These are phyloP conservation scores for Orbilia brochopaga DNA, from an alignment of 2,329 filamentous ascomycete genomes.

Conservation along the genomic window DNA sequence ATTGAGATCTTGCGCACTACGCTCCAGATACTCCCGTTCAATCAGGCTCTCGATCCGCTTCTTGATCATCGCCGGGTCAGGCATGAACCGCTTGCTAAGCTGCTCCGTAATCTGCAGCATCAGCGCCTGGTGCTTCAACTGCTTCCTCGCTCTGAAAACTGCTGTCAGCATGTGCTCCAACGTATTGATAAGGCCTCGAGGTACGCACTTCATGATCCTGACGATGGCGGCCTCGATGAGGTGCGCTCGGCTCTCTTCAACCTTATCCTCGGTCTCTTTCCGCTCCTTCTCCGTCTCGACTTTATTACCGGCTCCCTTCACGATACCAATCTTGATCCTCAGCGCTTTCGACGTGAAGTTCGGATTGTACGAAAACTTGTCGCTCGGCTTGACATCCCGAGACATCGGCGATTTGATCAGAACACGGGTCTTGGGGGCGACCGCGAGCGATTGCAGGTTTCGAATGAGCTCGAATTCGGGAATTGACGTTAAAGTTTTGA, in stretches of 20 bases:
- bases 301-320: slow-evolving; percentile 67
- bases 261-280: slow-evolving; percentile 56
- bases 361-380: slow-evolving; percentile 70
- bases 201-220: slow-evolving; percentile 63
- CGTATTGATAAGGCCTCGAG: background rate
- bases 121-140: slow-evolving; percentile 61
- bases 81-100: slow-evolving; percentile 61
- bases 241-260: slow-evolving; percentile 62
- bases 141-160: slow-evolving; percentile 57
- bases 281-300: slow-evolving; percentile 63
- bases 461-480: slow-evolving; percentile 67
- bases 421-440: slow-evolving; percentile 70
- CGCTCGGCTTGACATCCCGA: slow-evolving; percentile 68
- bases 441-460: slow-evolving; percentile 70
- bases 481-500: slow-evolving; percentile 69
- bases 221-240: slow-evolving; percentile 64
- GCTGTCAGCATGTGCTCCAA: background rate
- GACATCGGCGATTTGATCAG: slow-evolving; percentile 71
- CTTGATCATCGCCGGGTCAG: slow-evolving; percentile 64
- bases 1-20: slow-evolving; percentile 58
- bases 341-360: slow-evolving; percentile 68
- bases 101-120: slow-evolving; percentile 63
- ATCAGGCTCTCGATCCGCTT: slow-evolving; percentile 64
- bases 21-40: slow-evolving; percentile 63
- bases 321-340: slow-evolving; percentile 71